Conservation (phyloP, 2,329 filamentous ascomycete genomes). For the Colletotrichum melonis region DNA sequence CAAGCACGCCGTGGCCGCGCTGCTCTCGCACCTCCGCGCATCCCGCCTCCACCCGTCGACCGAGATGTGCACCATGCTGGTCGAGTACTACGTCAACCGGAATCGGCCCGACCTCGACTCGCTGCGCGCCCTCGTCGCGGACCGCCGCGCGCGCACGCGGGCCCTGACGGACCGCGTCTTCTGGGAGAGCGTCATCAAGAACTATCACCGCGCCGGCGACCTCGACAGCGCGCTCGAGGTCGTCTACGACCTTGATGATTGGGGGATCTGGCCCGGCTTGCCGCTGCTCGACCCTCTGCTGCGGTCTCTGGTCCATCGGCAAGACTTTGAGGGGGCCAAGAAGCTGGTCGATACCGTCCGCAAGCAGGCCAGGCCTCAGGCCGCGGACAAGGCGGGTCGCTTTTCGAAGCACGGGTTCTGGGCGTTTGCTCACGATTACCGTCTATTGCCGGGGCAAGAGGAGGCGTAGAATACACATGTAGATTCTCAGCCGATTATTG, state of each 20-base stretch:
- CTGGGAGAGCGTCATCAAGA: conserved; percentile 37
- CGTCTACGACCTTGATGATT: conserved; percentile 56
- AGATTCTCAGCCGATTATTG: not conserved
- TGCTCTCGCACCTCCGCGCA: conserved; percentile 72
- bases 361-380: conserved; percentile 19
- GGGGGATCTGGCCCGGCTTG: conserved; percentile 40
- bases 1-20: conserved; percentile 64
- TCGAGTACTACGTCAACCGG: conserved; percentile 73
- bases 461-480: not conserved
- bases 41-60: conserved; percentile 65
- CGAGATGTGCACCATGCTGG: conserved; percentile 80
- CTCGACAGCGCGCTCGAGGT: conserved; percentile 43
- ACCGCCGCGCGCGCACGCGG: conserved; percentile 46
- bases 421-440: conserved; percentile 55
- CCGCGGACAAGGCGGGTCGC: conserved; percentile 39
- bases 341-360: conserved; percentile 46
- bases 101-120: conserved; percentile 68
- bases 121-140: conserved; percentile 70
- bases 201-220: conserved; percentile 32
- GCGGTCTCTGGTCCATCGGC: conserved; percentile 21
- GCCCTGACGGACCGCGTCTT: conserved; percentile 40
- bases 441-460: conserved; percentile 45
- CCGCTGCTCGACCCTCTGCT: conserved; percentile 34
- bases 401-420: conserved; percentile 64
- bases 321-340: conserved; percentile 43